Evolutionary conservation across 176 grass and related monocot species (phyloP).

Genomic region (Carex littledalei): DNA sequence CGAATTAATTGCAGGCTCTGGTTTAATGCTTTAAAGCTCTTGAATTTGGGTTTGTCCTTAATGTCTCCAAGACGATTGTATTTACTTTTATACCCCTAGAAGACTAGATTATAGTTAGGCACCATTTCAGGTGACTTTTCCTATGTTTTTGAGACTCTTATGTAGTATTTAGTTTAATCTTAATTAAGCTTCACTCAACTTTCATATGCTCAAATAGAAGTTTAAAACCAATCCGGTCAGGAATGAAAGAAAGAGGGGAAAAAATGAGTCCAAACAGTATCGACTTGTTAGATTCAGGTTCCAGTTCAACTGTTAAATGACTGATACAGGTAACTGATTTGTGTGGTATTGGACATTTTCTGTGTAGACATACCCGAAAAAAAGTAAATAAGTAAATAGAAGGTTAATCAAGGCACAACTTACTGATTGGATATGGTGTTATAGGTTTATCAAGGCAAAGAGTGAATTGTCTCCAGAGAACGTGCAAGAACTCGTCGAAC

Average conservation of each 20-base stretch:
- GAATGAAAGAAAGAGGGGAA: not conserved
- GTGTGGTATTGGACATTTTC: not conserved
- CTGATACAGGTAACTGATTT: not conserved
- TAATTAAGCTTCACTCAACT: not conserved
- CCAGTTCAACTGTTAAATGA: not conserved
- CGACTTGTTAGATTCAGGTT: not conserved
- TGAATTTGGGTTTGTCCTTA: not conserved
- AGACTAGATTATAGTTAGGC: not conserved
- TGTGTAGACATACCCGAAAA: not conserved
- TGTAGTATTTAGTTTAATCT: not conserved
- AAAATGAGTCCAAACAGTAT: not conserved
- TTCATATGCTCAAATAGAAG: not conserved
- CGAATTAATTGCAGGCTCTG: not conserved
- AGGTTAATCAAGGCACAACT: not conserved
- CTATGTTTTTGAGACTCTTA: not conserved
- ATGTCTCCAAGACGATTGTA: not conserved
- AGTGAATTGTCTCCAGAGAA: conserved; percentile 73
- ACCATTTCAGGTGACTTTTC: not conserved
- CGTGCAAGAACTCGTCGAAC: conserved; percentile 58
- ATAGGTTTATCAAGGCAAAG: conserved; percentile 89
- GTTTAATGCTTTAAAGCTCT: not conserved
- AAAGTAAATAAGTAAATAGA: not conserved
- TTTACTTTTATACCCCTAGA: not conserved
- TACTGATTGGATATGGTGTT: not conserved
- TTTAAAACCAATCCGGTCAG: not conserved